Base-by-base conservation (phyloP, 495 filamentous ascomycete species). In the Aspergillus sclerotiicarbonarius region DNA sequence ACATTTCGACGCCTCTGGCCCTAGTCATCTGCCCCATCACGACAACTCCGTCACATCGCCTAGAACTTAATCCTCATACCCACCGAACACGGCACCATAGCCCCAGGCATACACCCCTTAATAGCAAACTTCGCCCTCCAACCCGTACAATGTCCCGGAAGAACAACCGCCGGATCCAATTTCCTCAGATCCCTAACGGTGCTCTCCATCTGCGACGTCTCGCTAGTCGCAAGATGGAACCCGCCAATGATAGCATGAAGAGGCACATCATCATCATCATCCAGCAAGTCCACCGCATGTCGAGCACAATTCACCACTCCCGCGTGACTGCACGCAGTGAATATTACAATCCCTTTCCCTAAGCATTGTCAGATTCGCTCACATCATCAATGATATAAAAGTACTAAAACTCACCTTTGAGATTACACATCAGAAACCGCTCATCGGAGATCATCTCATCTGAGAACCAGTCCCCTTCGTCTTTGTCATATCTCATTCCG, bases 71-170 rank as follows among this genome's bases (percentile, higher is more conserved):
- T 82, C 50, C 66, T 80, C 46, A 72, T 77, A 21, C 83, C 83
- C 8, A 84, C 83, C 16, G 80, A 80, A 53, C 79, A 80, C 6
- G 84, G 84, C 7, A 82, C 83, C 53, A 86, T 59, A 6, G 71
- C 68, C 6, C 83, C 83, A 6, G 79, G 78, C 79, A 84, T 82
- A 30, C 71, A 63, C 57, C 76, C 80, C 65, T 86, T 78, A 53
- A 87, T 83, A 50, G 75, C 77, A 61, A 82, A 82, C 65, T 86
- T 87, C 13, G 79, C 81, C 52, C 82, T 68, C 84, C 83, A 86
- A 4, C 83, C 84, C 0, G 83, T 79, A 59, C 83, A 87, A 67
- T 86, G 84, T 2, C 83, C 83, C 6, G 82, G 79, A 64, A 86
- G 68, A 7, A 86, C 60, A 0, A 86, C 67, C 18, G 79, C 79